These are phyloP conservation scores for Penicillium sp. DNA, from an alignment of 2,329 filamentous ascomycete species.

Conservation along the genomic window DNA sequence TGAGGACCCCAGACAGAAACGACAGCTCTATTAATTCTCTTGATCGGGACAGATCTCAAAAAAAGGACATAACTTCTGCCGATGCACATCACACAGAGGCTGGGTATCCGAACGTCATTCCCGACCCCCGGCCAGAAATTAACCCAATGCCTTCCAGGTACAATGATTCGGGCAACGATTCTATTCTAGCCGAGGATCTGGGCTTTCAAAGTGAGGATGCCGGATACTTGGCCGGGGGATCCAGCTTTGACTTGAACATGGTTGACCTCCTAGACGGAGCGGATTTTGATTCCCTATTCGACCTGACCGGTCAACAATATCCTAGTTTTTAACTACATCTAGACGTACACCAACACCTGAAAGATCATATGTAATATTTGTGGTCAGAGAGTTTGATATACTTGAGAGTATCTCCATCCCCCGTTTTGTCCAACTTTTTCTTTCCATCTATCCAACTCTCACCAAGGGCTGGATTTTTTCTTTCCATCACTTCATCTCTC, in stretches of 20 bases:
- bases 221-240: slow-evolving; percentile 11
- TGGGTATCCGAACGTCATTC: not conserved
- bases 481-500: too few relatives aligned
- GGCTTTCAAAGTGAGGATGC: slow-evolving; percentile 7
- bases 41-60: not conserved
- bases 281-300: slow-evolving; percentile 33
- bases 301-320: slow-evolving; percentile 33
- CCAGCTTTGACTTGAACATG: slow-evolving; percentile 33
- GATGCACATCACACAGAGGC: not conserved
- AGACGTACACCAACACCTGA: not conserved
- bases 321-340: slow-evolving; percentile 24
- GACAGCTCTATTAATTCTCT: not conserved
- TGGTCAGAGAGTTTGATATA: not conserved
- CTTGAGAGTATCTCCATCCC: not conserved
- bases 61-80: not conserved
- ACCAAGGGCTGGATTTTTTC: too few relatives aligned
- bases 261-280: slow-evolving; percentile 33
- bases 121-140: not conserved
- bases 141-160: not conserved
- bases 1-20: not conserved
- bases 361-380: too few relatives aligned
- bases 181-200: not conserved
- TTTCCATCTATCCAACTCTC: too few relatives aligned
- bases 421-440: not conserved
- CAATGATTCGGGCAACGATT: not conserved